Evolutionary conservation across 495 filamentous ascomycete species (phyloP).

Genomic region (Tuber umbilicatum): DNA sequence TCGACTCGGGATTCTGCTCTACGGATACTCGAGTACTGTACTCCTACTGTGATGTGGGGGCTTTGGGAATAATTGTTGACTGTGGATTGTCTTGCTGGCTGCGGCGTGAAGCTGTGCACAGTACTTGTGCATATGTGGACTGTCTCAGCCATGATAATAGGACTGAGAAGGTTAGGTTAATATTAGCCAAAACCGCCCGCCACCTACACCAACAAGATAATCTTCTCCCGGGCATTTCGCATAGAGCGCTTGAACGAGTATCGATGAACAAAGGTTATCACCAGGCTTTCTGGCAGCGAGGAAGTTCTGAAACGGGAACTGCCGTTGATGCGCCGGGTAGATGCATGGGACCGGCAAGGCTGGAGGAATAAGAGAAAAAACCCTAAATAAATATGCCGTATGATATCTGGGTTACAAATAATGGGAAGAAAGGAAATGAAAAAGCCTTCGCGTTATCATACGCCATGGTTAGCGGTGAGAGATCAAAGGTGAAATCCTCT

Average conservation of each 20-base stretch:
- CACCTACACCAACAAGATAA: neutral
- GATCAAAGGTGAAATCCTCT: neutral
- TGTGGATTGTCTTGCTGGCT: neutral
- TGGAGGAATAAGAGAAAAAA: neutral
- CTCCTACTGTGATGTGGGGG: neutral
- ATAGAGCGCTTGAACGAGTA: neutral
- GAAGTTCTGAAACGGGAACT: neutral
- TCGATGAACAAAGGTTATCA: neutral
- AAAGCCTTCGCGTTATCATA: neutral
- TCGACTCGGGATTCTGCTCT: neutral
- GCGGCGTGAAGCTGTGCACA: neutral
- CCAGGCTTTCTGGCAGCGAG: neutral
- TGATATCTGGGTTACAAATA: constrained; percentile 4
- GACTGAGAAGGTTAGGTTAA: neutral
- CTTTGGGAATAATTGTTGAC: neutral
- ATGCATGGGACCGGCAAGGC: neutral
- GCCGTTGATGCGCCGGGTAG: neutral
- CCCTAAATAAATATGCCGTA: neutral
- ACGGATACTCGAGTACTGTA: neutral
- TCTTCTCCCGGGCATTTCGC: neutral
- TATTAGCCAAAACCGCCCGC: too few relatives aligned
- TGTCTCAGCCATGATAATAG: neutral
- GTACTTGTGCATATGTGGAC: neutral
- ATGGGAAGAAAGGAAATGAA: neutral
- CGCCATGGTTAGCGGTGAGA: neutral